Percentiles rank a stretch among this genome's conserved stretches.
Evolutionary conservation across 106 monocot species (phyloP).

Genomic region (Dioscorea zingiberensis): DNA sequence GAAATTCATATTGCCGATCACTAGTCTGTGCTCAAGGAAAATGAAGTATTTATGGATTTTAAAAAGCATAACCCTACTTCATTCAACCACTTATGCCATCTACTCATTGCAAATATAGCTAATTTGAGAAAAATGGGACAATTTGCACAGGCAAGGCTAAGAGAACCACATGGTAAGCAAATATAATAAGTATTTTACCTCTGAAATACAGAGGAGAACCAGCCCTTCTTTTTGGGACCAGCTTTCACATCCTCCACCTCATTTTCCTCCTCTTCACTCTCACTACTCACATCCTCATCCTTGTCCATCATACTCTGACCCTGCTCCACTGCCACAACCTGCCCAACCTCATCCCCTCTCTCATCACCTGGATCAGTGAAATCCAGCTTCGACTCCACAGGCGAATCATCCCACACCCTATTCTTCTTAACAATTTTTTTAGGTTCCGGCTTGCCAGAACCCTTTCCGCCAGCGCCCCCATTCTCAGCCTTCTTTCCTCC

Average conservation of each 20-base stretch:
- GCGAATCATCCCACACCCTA: conserved; percentile 84
- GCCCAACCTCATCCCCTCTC: conserved; percentile 61
- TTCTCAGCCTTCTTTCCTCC: conserved; percentile 54
- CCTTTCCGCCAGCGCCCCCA: conserved; percentile 7
- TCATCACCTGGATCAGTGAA: conserved; percentile 71
- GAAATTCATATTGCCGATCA: too few relatives aligned
- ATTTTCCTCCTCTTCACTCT: conserved; percentile 75
- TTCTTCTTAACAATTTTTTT: conserved; percentile 82
- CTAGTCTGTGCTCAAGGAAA: too few relatives aligned
- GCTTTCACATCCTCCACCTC: conserved; percentile 37
- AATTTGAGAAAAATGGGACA: too few relatives aligned
- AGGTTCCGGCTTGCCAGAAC: conserved; percentile 34
- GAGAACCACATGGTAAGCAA: too few relatives aligned
- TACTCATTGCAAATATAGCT: too few relatives aligned
- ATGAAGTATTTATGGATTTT: too few relatives aligned
- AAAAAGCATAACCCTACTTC: too few relatives aligned
- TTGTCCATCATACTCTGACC: conserved; percentile 99
- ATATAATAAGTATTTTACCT: conserved; percentile 32
- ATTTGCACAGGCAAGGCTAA: too few relatives aligned
- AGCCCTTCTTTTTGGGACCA: conserved; percentile 70
- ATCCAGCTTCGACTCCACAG: conserved; percentile 59
- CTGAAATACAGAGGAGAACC: conserved; percentile 88
- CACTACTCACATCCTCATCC: conserved; percentile 73
- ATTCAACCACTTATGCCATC: too few relatives aligned
- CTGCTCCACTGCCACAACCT: conserved; percentile 45